Percentiles rank a stretch among this genome's conserved stretches.
Evolutionary conservation across 1,284 basidiomycete species (phyloP).

Genomic region (Flammula alnicola): DNA sequence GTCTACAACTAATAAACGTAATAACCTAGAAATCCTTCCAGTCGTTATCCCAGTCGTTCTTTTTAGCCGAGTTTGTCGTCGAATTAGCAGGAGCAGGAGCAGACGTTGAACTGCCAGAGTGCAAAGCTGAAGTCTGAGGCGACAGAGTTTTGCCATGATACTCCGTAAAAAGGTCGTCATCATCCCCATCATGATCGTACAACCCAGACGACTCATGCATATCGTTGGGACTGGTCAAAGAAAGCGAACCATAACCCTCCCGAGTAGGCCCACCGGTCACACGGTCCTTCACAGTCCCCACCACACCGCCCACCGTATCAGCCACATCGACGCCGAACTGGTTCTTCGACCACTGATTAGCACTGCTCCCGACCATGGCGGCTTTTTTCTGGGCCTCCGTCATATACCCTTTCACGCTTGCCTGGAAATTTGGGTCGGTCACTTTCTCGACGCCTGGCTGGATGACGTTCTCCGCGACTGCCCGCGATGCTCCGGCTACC

Average conservation of each 20-base stretch:
- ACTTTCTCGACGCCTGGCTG: constrained; percentile 82
- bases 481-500: constrained; percentile 72
- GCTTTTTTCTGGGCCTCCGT: constrained; percentile 69
- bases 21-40: constrained; percentile 74
- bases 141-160: constrained; percentile 41
- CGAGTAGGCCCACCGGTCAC: constrained; percentile 49
- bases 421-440: constrained; percentile 76
- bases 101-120: constrained; percentile 8
- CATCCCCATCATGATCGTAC: constrained; percentile 54
- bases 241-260: constrained; percentile 61
- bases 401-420: constrained; percentile 71
- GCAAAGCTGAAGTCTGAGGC: constrained; percentile 17
- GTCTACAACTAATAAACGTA: no score
- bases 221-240: constrained; percentile 41
- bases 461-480: constrained; percentile 79
- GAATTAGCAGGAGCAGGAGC: constrained; percentile 21
- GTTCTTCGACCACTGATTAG: constrained; percentile 73
- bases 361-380: constrained; percentile 57
- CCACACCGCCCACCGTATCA: constrained; percentile 64
- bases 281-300: constrained; percentile 58
- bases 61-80: constrained; percentile 39
- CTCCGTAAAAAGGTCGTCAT: constrained; percentile 61
- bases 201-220: constrained; percentile 58
- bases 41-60: constrained; percentile 71
- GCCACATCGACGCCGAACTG: constrained; percentile 83